These are phyloP conservation scores for Calonectria fujianensis DNA, from an alignment of 2,329 filamentous ascomycete genomes.

Conservation along the genomic window DNA sequence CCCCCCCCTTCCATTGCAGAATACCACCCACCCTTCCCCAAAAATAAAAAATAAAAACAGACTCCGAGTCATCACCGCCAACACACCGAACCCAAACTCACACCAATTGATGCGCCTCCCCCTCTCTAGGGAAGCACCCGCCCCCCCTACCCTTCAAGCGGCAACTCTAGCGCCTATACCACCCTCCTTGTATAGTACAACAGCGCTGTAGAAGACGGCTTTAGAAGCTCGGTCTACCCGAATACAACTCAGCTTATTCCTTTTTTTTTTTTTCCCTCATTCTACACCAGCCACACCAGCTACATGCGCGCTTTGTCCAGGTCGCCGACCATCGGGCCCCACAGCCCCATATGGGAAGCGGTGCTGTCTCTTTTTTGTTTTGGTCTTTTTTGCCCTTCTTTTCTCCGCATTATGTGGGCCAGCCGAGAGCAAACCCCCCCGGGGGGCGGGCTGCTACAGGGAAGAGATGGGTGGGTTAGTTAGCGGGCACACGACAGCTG, in stretches of 20 bases:
- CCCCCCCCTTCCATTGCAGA: not conserved
- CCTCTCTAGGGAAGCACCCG: slow-evolving; percentile 8
- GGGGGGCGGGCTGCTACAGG: not conserved
- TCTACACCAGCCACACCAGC: not conserved
- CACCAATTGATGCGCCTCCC: not conserved
- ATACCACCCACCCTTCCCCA: not conserved
- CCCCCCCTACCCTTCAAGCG: not conserved
- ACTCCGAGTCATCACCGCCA: slow-evolving; percentile 7
- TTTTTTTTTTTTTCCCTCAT: not conserved
- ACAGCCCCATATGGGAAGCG: too few relatives aligned
- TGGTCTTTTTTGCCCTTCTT: not conserved
- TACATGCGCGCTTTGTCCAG: not conserved
- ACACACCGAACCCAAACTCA: slow-evolving; percentile 25
- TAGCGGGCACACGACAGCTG: slow-evolving; percentile 40
- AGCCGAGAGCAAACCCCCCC: not conserved
- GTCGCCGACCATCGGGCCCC: slow-evolving; percentile 25
- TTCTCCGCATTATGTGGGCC: slow-evolving; percentile 44
- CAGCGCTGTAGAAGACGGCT: not conserved
- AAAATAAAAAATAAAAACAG: not conserved
- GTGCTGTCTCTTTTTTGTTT: not conserved
- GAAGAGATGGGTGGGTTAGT: too few relatives aligned
- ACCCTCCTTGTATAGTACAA: not conserved
- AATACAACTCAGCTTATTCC: not conserved
- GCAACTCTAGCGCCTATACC: not conserved
- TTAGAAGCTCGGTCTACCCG: not conserved